Percentiles rank a stretch among this genome's conserved stretches.
phyloP scores from a whole-genome alignment of 371 early-diverging fungal genomes.

The Zancudomyces culisetae region DNA sequence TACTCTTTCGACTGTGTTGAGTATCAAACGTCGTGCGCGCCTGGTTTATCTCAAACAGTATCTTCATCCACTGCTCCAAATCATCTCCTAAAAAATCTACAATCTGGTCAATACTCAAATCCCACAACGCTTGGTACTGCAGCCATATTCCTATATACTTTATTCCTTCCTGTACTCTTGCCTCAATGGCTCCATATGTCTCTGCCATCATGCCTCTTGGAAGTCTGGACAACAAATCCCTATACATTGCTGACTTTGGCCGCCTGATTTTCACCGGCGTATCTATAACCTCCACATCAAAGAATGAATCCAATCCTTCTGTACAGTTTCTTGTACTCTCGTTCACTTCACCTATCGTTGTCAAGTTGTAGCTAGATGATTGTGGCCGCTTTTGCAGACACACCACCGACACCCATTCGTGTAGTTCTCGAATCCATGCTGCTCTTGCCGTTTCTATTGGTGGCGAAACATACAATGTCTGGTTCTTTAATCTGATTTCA shows the following conservation, averaged over 20 bases:
- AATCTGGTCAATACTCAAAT: slow-evolving; percentile 71
- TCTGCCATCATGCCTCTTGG: slow-evolving; percentile 41
- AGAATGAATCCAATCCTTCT: slow-evolving; percentile 1
- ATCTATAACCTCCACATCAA: slow-evolving; percentile 9
- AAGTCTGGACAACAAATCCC: slow-evolving; percentile 51
- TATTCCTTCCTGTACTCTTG: slow-evolving; percentile 51
- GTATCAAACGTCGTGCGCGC: slow-evolving; percentile 91
- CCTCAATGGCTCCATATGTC: slow-evolving; percentile 74
- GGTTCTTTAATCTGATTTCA: slow-evolving; percentile 76
- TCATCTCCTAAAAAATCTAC: slow-evolving; percentile 76
- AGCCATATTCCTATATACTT: slow-evolving; percentile 88
- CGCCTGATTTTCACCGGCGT: slow-evolving; percentile 20
- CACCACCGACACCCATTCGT: slow-evolving; percentile 72
- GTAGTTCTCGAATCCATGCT: slow-evolving; percentile 75
- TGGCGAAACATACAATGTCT: slow-evolving; percentile 88
- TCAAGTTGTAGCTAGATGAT: slow-evolving; percentile 65
- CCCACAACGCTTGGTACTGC: slow-evolving; percentile 95
- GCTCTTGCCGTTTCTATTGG: slow-evolving; percentile 85
- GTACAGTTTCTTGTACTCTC: background rate
- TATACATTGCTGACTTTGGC: slow-evolving; percentile 25
- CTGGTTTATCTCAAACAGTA: slow-evolving; percentile 82
- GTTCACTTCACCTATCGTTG: slow-evolving; percentile 3
- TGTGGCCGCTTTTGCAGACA: slow-evolving; percentile 62
- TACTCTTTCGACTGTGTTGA: slow-evolving; percentile 68
- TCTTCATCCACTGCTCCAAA: slow-evolving; percentile 79